A percentile compares a stretch with the other conserved stretches of the same genome.
phyloP scores from a whole-genome alignment of 768 basidiomycete genomes.

The Neoboletus magnificus region DNA sequence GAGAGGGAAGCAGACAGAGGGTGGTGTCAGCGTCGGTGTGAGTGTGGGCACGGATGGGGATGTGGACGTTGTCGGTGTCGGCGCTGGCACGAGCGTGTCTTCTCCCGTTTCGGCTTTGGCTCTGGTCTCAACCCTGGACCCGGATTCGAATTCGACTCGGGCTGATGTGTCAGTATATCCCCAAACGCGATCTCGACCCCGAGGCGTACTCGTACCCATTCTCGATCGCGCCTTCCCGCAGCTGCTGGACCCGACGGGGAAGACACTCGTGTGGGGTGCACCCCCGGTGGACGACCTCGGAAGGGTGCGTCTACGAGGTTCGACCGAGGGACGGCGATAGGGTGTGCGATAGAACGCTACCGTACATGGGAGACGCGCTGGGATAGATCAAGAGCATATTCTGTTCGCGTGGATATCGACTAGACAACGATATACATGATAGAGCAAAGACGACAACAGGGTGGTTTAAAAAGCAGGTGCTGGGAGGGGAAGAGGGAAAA shows the following conservation, averaged over 20 bases:
- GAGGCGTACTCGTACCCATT: conserved; percentile 45
- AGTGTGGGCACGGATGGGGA: not conserved
- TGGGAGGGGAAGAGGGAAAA: not conserved
- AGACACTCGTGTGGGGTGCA: conserved; percentile 71
- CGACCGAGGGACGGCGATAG: conserved; percentile 1
- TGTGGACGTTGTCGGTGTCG: not conserved
- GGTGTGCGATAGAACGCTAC: too few species aligned
- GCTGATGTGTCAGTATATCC: not conserved
- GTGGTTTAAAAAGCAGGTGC: not conserved
- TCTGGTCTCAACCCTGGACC: too few species aligned
- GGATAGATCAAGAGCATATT: not conserved
- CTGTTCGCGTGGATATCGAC: not conserved
- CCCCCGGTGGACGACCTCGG: conserved; percentile 65
- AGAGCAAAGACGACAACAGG: not conserved
- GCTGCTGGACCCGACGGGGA: conserved; percentile 56
- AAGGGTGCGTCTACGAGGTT: conserved; percentile 29
- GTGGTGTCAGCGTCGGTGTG: not conserved
- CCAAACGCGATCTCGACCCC: conserved; percentile 17
- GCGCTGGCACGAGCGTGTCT: not conserved
- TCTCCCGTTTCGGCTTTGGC: too few species aligned
- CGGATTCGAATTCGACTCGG: not conserved
- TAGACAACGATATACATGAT: not conserved
- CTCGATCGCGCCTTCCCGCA: conserved; percentile 46
- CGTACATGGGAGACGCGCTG: too few species aligned
- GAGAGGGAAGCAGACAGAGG: conserved; percentile 6